Base-by-base conservation (phyloP, 2,329 filamentous ascomycete species). In the Thelonectria blattea region DNA sequence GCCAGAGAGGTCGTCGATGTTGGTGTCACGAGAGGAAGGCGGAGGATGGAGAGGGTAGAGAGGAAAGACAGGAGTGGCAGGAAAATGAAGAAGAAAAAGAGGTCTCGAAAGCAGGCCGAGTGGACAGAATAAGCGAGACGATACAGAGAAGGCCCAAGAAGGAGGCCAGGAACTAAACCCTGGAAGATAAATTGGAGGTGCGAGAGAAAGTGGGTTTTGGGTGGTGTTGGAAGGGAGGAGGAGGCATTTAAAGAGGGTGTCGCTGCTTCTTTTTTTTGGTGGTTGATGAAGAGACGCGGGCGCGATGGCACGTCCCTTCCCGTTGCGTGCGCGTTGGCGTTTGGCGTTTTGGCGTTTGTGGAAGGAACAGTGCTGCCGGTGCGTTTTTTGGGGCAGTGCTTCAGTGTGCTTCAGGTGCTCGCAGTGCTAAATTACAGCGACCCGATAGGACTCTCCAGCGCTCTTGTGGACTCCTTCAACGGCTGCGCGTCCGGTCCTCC, bases 331-430 rank as follows among this genome's bases (percentile, higher is more conserved):
- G 59, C 59, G 59, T 61, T 64, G 59, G 62, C 62, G 62, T 64
- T 64, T 62, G 62, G 62, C 63, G 63, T 65, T 60, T 56, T 58
- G 56, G 61, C 50, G 58, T 58, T 58, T 42, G 56, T 52, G 45
- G 45, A 50, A 50, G 52, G 30, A 32, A 32, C 12, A 24, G 42
- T 55, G 49, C 54, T 52, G 49, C 8, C 7, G 12, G 34, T 3
- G 34, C 34, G 15, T 37, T 37, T 34, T 37, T 37, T 14, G 11
- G 34, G 6, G 3, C n/a, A n/a, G n/a, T n/a, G n/a, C n/a, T n/a
- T n/a, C n/a, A n/a, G n/a, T 7, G 15, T 37, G 11, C 15, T 37
- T 14, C 11, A 14, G 34, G 12, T 14, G 34, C 34, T 15, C 6
- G 6, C 3, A 11, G 12, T 14, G 18, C 18, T 39, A 17, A 24